Evolutionary conservation across 78 protist genomes (phyloP), one percentile per base, ranked within the genome.

Genomic region (Protostelium mycophagum): DNA sequence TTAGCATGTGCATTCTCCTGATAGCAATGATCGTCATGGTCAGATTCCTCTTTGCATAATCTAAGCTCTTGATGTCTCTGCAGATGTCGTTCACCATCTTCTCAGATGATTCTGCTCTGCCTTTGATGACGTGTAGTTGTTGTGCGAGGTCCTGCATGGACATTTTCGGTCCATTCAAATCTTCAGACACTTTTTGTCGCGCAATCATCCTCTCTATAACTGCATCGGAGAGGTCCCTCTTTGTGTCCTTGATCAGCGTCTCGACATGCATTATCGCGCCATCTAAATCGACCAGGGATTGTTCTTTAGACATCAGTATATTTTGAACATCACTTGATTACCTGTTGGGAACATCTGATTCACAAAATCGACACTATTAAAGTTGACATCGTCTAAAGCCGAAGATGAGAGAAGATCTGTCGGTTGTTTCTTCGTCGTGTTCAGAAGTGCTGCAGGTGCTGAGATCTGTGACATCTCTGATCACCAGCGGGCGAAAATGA

Each of bases 11-110:
- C 28, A 94, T 63, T 36, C 87, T 31, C 36, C 35, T 35, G 38
- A 94, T 38, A 1, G 92, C 88, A 36, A 90, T 88, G 37, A 94
- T 90, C 28, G 91, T 86, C 63, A 0, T 86, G 31, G 89, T 86
- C 25, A 95, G 89, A 86, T 95, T 91, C 23, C 34, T 85, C 90
- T 92, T 92, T 9, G 95, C 95, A 86, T 84, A 23, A 92, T 95
- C 97, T 63, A 95, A 92, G 29, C 39, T 0, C 85, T 91, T 38
- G 85, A 95, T 95, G 84, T 92, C 94, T 25, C 84, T 1, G 87
- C 95, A 90, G 37, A 95, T 88, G 84, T 92, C 93, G 29, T 86
- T 83, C 36, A 95, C 95, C 92, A 92, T 89, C 89, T 1, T n/a
- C 91, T 95, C 94, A 1, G 90, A 86, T 28, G 31, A 35, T 34